A percentile compares a stretch with the other conserved stretches of the same genome.
Conservation (phyloP, 441 rosid species). For the Omphalea diandra region DNA sequence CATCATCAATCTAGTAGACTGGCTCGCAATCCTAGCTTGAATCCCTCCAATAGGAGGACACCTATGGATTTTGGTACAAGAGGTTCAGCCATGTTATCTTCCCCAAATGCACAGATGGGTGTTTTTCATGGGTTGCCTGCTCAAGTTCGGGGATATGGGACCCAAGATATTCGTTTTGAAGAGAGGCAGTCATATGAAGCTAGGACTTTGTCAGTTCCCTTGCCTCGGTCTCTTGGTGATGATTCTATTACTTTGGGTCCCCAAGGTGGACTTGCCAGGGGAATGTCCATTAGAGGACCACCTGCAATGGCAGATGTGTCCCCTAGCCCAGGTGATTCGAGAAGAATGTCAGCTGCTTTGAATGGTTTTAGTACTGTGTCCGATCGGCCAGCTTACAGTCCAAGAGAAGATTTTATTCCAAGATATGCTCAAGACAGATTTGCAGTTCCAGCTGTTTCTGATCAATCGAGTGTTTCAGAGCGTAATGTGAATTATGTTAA, state of each 20-base stretch:
- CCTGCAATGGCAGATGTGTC: slow-evolving; percentile 51
- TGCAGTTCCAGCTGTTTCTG: slow-evolving; percentile 47
- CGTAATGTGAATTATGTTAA: slow-evolving; percentile 48
- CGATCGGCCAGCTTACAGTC: slow-evolving; percentile 41
- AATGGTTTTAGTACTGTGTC: slow-evolving; percentile 54
- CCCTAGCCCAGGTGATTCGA: slow-evolving; percentile 48
- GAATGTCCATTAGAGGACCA: slow-evolving; percentile 77
- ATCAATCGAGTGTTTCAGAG: slow-evolving; percentile 50
- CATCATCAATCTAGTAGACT: slow-evolving; percentile 71
- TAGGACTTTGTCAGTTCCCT: slow-evolving; percentile 68
- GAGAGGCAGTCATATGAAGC: slow-evolving; percentile 73
- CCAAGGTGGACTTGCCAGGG: slow-evolving; percentile 97
- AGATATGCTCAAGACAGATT: slow-evolving; percentile 54
- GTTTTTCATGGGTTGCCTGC: slow-evolving; percentile 61
- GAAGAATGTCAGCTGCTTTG: slow-evolving; percentile 51
- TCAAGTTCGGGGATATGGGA: slow-evolving; percentile 62
- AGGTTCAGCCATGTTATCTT: slow-evolving; percentile 66
- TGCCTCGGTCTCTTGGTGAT: slow-evolving; percentile 69
- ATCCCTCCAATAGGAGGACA: slow-evolving; percentile 59
- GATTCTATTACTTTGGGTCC: slow-evolving; percentile 90
- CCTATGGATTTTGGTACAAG: slow-evolving; percentile 76
- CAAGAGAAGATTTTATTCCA: slow-evolving; percentile 48
- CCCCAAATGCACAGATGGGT: slow-evolving; percentile 73
- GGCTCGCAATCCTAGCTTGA: slow-evolving; percentile 63
- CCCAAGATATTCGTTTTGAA: slow-evolving; percentile 78